Conservation (phyloP, 306 rosid genomes). For the Quercus robur region DNA sequence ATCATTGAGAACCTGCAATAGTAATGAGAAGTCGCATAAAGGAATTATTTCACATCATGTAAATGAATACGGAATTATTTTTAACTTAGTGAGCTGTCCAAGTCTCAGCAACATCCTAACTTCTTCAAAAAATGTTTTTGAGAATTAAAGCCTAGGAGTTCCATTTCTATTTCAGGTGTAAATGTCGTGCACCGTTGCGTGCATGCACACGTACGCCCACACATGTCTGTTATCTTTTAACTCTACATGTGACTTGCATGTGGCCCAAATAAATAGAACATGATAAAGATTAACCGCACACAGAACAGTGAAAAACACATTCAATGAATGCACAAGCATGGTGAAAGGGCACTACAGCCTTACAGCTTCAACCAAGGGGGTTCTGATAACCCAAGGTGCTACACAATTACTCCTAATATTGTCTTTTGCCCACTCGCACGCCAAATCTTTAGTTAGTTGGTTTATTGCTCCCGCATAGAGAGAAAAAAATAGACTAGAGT, state of each 20-base stretch:
- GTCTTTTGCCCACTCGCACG: neutral
- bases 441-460: neutral
- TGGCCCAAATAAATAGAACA: constrained; percentile 21
- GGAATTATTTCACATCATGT: neutral
- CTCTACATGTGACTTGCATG: neutral
- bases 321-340: neutral
- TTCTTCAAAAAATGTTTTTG: too few relatives aligned
- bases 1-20: neutral
- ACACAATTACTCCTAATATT: neutral
- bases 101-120: neutral
- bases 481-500: neutral
- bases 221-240: too few relatives aligned
- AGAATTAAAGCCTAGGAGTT: too few relatives aligned
- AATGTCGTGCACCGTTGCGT: too few relatives aligned
- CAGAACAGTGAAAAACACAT: too few relatives aligned
- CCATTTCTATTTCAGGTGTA: too few relatives aligned
- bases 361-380: neutral
- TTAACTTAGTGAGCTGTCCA: neutral
- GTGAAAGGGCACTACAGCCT: neutral
- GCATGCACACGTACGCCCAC: too few relatives aligned
- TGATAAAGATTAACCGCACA: too few relatives aligned
- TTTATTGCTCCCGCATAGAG: neutral
- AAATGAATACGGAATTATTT: neutral
- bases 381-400: neutral
- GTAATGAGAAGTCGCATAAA: neutral